Conservation (phyloP, 2,329 filamentous ascomycete genomes). For the Phyllosticta citrichinensis region DNA sequence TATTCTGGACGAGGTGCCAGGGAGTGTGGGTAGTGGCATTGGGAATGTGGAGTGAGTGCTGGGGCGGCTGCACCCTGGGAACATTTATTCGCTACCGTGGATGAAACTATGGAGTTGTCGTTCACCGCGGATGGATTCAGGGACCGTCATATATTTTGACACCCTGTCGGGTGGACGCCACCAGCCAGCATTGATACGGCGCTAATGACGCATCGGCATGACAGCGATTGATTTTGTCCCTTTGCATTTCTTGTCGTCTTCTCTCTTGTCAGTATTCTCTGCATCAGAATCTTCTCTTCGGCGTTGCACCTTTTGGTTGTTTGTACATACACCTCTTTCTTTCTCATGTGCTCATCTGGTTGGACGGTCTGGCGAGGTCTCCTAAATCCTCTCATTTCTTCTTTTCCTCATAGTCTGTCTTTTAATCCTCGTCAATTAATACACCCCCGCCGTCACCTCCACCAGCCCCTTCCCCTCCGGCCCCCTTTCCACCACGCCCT, state of each 20-base stretch:
- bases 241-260: background rate
- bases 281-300: background rate
- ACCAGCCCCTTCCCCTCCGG: background rate
- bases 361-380: background rate
- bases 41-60: background rate
- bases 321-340: background rate
- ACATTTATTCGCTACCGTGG: too few species aligned
- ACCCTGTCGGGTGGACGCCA: background rate
- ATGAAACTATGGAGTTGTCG: too few species aligned
- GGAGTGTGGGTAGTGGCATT: background rate
- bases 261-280: background rate
- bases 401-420: too few species aligned
- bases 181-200: background rate
- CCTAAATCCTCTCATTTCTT: too few species aligned
- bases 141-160: too few species aligned
- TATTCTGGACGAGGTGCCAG: conserved; percentile 20
- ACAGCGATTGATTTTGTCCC: background rate
- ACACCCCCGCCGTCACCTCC: too few species aligned
- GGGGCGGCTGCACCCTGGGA: too few species aligned
- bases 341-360: background rate
- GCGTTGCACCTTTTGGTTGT: background rate
- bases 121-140: too few species aligned
- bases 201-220: background rate
- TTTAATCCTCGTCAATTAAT: too few species aligned
- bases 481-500: background rate